Conservation (phyloP, 2,329 filamentous ascomycete genomes). For the Phialophora macrospora region DNA sequence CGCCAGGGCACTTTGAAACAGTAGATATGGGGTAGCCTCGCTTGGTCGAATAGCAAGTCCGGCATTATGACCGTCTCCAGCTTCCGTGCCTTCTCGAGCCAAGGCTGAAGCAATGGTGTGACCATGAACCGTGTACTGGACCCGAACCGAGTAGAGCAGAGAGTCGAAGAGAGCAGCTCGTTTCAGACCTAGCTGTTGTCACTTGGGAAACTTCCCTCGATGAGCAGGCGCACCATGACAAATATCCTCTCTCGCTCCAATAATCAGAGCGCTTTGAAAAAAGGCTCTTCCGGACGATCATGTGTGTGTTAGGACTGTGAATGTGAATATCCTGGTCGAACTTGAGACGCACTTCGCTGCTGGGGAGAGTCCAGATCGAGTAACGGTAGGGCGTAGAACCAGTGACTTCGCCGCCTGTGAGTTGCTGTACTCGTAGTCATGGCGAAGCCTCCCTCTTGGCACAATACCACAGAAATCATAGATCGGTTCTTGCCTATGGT, state of each 20-base stretch:
- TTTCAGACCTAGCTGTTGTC: slow-evolving; percentile 24
- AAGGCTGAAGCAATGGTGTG: slow-evolving; percentile 35
- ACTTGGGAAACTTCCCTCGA: slow-evolving; percentile 1
- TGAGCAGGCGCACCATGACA: slow-evolving; percentile 20
- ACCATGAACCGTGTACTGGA: slow-evolving; percentile 25
- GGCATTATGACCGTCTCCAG: neutral
- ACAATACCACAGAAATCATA: neutral
- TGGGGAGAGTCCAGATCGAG: slow-evolving; percentile 1
- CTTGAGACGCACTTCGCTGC: slow-evolving; percentile 19
- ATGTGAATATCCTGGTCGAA: slow-evolving; percentile 15
- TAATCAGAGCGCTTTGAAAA: neutral
- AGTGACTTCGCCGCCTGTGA: neutral
- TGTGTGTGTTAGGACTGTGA: slow-evolving; percentile 1
- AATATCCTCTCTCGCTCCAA: slow-evolving; percentile 18
- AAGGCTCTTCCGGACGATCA: slow-evolving; percentile 3
- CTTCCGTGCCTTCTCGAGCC: slow-evolving; percentile 11
- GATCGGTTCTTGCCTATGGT: slow-evolving; percentile 13
- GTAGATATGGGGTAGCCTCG: slow-evolving; percentile 7
- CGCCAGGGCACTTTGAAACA: slow-evolving; percentile 30
- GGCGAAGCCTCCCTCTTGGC: neutral
- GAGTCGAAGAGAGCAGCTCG: slow-evolving; percentile 19
- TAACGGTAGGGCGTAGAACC: neutral
- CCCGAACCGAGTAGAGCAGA: neutral
- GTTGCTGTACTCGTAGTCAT: neutral
- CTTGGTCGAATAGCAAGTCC: neutral